Conservation (phyloP, 306 rosid genomes). For the Betula pendula region DNA sequence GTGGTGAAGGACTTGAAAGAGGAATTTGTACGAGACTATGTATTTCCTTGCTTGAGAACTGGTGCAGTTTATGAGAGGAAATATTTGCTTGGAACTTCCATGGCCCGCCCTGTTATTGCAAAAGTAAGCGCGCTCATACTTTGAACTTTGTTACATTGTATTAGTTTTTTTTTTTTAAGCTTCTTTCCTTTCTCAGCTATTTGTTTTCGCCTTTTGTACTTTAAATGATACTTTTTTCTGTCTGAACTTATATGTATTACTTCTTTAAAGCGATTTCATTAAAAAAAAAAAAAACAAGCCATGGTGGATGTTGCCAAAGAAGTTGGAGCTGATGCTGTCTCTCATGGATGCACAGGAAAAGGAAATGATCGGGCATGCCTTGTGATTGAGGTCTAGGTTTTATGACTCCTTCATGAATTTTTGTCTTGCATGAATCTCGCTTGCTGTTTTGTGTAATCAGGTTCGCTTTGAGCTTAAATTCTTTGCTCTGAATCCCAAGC, state of each 20-base stretch:
- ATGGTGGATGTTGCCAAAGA: conserved; percentile 94
- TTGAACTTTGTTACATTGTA: neutral
- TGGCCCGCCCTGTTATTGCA: conserved; percentile 96
- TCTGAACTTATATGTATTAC: conserved; percentile 5
- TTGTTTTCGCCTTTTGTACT: neutral
- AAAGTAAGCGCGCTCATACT: conserved; percentile 41
- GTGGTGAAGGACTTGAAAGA: conserved; percentile 84
- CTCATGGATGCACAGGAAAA: conserved; percentile 98
- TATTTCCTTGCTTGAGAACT: conserved; percentile 89
- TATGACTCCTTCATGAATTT: neutral
- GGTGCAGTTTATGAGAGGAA: conserved; percentile 96
- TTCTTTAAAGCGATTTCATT: neutral
- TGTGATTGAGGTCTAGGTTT: conserved; percentile 4
- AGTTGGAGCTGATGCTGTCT: conserved; percentile 98
- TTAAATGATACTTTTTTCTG: neutral
- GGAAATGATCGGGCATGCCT: conserved; percentile 92
- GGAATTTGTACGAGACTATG: conserved; percentile 82
- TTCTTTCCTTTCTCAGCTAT: neutral
- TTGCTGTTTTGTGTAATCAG: conserved; percentile 34
- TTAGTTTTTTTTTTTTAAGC: neutral
- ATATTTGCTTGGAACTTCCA: conserved; percentile 94
- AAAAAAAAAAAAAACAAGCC: conserved; percentile 61
- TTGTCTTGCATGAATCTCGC: conserved; percentile 25
- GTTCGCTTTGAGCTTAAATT: conserved; percentile 95
- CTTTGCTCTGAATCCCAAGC: conserved; percentile 88